Evolutionary conservation across 2,329 filamentous ascomycete genomes (phyloP), one percentile per base, ranked within the genome.

Genomic region (Davidsoniella eucalypti): DNA sequence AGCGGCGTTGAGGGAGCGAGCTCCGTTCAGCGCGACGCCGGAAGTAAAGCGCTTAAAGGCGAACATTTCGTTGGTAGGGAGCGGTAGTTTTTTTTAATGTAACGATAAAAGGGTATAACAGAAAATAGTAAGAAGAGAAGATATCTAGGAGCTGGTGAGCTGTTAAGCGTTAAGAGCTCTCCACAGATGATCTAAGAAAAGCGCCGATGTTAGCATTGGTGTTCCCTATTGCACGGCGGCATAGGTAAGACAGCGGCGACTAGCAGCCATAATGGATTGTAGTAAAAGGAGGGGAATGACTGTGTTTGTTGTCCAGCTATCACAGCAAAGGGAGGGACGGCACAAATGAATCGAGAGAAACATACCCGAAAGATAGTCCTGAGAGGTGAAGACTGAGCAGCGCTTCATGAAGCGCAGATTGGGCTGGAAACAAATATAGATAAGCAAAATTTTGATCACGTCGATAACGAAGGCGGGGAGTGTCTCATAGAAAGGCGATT

Each of bases 301-400:
- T 41, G 53, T 33, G 29, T 33, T 12, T 9, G 8, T 12, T 10
- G 29, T 33, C 29, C 12, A 23, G 21, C 21, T 54, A 52, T 59
- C 56, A 52, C 36, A 25, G 14, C 17, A 29, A 17, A 33, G 47
- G 17, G 39, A 48, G n/a, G 36, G 7, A 21, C 17, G 41, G 51
- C 51, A 54, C 51, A 54, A 55, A 51, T 33, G 21, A 33, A 33
- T 9, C 29, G 12, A 12, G 29, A 33, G 29, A 33, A 33, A 67
- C 75, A 61, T 67, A 83, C 80, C 80, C 78, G 80, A 84, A 68
- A 84, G 76, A 75, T 84, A 84, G 74, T 84, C 80, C 80, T 88
- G 84, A 69, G 83, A 88, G 71, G 84, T 88, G 73, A 87, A 88
- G 67, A 82, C 76, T 68, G 84, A 86, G 70, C 76, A 74, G 76